Evolutionary conservation across 345 rosid genomes (phyloP).

Genomic region (Salix arbutifolia): DNA sequence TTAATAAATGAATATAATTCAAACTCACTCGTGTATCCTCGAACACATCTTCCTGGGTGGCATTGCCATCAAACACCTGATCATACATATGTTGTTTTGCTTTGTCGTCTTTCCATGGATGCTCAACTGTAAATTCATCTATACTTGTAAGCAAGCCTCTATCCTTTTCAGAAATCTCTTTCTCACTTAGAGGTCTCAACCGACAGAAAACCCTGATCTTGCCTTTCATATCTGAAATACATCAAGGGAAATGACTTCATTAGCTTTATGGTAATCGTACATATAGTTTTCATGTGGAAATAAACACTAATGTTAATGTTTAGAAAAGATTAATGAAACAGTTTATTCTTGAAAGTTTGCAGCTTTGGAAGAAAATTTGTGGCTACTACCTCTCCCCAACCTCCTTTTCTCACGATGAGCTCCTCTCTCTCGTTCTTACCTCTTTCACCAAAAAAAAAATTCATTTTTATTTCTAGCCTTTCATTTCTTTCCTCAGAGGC

Average conservation of each 20-base stretch:
- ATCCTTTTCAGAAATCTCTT: conserved; percentile 61
- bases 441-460: not conserved
- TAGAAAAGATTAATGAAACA: not conserved
- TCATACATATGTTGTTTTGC: conserved; percentile 86
- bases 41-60: conserved; percentile 77
- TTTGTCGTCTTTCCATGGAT: conserved; percentile 92
- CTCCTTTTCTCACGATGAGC: not conserved
- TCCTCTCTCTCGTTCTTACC: not conserved
- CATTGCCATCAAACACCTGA: conserved; percentile 76
- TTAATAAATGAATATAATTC: not conserved
- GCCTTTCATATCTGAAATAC: conserved; percentile 82
- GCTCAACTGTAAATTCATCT: conserved; percentile 92
- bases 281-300: not conserved
- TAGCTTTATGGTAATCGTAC: not conserved
- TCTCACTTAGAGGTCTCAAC: conserved; percentile 72
- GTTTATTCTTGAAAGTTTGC: not conserved
- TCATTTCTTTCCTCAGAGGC: not conserved
- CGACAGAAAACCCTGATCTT: conserved; percentile 93
- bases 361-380: not conserved
- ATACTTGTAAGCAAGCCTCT: conserved; percentile 36
- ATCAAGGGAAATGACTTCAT: conserved; percentile 6
- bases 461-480: not conserved
- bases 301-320: not conserved
- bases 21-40: conserved; percentile 78
- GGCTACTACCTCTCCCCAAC: not conserved